Evolutionary conservation across 2,329 filamentous ascomycete genomes (phyloP), one percentile per base, ranked within the genome.

Genomic region (Pleoardoris graminearum): DNA sequence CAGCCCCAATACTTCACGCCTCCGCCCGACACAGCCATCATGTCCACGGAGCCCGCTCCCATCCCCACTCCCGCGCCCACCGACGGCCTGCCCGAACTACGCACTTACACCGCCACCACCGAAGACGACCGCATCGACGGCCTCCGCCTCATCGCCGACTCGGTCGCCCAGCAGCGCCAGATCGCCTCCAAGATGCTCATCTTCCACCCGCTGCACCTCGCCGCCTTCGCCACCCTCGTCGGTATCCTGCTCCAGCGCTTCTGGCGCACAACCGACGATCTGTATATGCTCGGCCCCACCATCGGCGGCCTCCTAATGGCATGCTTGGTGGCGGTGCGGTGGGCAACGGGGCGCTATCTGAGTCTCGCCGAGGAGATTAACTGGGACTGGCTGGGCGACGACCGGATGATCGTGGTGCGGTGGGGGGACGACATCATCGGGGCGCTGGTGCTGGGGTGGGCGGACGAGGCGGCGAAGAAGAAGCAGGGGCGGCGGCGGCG

Each of bases 121-220:
- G 76, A 83, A 44, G 69, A 79, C 46, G 87, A 91, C 69, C 85
- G 87, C 67, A 75, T 85, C 57, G 80, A 85, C 50, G 86, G 87
- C 16, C 79, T 96, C 46, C 82, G 83, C 57, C 82, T 96, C 17
- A 81, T 96, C 33, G 87, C 90, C 55, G 90, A 93, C 73, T 90
- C 87, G 53, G 83, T 95, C 44, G 89, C 90, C 30, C 88, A 96
- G 74, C 91, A 94, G 78, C 85, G 88, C 56, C 86, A 90, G 68
- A 75, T 81, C 7, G 85, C 89, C 17, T 83, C 85, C 36, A 76
- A 77, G 49, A 76, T 83, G 57, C 76, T 94, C 42, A 65, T 74
- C 50, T 68, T 63, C 58, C 67, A 72, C 54, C 71, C 72, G 10
- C 38, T 68, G 32, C 68, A 70, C 22, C 61, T 78, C n/a, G 63